Conservation (phyloP, 2,329 filamentous ascomycete genomes). For the Aspergillus sp. region DNA sequence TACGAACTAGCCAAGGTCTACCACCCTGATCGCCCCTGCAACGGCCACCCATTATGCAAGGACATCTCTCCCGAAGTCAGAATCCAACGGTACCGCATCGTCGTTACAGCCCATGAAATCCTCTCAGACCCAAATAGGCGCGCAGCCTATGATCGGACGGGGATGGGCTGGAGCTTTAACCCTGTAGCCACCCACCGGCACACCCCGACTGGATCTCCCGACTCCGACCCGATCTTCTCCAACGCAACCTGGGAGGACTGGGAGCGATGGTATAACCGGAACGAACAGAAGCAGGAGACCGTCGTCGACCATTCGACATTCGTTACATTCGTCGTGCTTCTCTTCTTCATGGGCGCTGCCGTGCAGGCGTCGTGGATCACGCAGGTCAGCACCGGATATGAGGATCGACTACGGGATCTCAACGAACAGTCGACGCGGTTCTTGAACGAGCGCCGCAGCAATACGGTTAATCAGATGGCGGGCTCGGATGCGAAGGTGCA, state of each 20-base stretch:
- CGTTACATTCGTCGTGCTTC: constrained; percentile 66
- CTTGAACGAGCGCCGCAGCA: constrained; percentile 54
- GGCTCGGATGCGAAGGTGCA: constrained; percentile 66
- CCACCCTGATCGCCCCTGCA: constrained; percentile 72
- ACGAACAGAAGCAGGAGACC: constrained; percentile 39
- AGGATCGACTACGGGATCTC: constrained; percentile 66
- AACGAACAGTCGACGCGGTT: constrained; percentile 63
- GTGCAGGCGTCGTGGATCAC: constrained; percentile 71
- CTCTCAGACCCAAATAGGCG: constrained; percentile 79
- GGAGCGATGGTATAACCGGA: constrained; percentile 73
- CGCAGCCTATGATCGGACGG: constrained; percentile 76
- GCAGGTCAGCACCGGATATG: constrained; percentile 59
- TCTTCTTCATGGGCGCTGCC: constrained; percentile 69
- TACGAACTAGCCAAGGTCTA: constrained; percentile 94
- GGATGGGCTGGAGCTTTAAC: constrained; percentile 71
- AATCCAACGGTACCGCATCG: constrained; percentile 85
- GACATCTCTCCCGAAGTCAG: constrained; percentile 61
- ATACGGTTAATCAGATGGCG: constrained; percentile 48
- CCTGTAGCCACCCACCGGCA: constrained; percentile 31
- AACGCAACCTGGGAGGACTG: constrained; percentile 99
- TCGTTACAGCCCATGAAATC: constrained; percentile 84
- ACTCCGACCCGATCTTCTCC: constrained; percentile 51
- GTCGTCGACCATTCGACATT: constrained; percentile 81
- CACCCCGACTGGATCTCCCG: constrained; percentile 18
- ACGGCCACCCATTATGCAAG: constrained; percentile 43